phyloP scores from a whole-genome alignment of 2,329 filamentous ascomycete genomes.

The Exutisphaerella laricina region DNA sequence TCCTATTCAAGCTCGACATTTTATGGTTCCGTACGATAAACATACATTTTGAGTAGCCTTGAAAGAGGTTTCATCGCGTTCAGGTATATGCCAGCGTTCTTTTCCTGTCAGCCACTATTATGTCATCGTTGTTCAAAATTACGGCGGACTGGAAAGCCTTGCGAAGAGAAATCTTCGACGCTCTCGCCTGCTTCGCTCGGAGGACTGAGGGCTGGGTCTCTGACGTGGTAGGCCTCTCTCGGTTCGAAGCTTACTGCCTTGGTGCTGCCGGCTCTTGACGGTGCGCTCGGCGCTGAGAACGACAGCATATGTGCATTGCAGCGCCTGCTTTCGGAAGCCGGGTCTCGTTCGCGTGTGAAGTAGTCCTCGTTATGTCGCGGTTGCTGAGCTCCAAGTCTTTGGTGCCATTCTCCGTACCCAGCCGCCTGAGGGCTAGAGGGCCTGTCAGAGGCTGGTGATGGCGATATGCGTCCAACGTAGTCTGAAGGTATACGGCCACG shows the following conservation, averaged over 20 bases:
- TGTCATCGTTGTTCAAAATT: background rate
- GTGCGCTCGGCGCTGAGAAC: slow-evolving; percentile 15
- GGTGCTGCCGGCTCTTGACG: slow-evolving; percentile 8
- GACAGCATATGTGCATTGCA: slow-evolving; percentile 11
- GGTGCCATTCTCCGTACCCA: background rate
- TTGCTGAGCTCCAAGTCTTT: background rate
- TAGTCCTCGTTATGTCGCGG: slow-evolving; percentile 5
- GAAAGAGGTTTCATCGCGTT: no score
- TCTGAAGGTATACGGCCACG: slow-evolving; percentile 14
- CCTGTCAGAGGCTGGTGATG: slow-evolving; percentile 4
- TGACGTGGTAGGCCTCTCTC: slow-evolving; percentile 6
- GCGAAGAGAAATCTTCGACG: slow-evolving; percentile 7
- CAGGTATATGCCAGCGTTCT: background rate
- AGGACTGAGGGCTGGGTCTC: slow-evolving; percentile 15
- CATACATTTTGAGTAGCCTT: no score
- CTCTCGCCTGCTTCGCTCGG: slow-evolving; percentile 19
- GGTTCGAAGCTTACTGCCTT: slow-evolving; percentile 15
- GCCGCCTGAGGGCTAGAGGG: background rate
- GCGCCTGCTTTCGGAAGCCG: slow-evolving; percentile 1
- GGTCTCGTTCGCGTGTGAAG: slow-evolving; percentile 1
- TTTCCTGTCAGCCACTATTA: background rate
- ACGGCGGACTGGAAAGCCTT: background rate
- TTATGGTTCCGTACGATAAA: no score
- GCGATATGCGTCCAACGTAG: slow-evolving; percentile 17
- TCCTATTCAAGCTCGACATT: no score